These are phyloP conservation scores for Lentinula sp. DNA, from an alignment of 768 basidiomycete genomes.

Conservation along the genomic window DNA sequence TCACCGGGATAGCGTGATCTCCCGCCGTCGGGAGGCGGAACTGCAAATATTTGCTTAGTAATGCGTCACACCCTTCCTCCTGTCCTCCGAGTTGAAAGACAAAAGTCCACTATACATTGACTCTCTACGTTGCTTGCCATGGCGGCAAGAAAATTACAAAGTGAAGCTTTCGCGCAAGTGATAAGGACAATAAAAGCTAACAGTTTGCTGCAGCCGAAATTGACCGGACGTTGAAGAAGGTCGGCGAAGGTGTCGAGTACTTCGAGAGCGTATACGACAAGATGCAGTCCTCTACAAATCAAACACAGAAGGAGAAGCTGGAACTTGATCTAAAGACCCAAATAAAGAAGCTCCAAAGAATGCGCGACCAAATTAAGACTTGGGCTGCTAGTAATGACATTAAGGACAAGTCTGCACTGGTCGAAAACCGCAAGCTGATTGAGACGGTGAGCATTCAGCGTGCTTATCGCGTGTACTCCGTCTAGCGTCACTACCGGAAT, in stretches of 20 bases:
- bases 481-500: constrained; percentile 15
- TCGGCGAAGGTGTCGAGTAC: constrained; percentile 89
- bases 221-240: constrained; percentile 97
- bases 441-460: constrained; percentile 76
- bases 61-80: not conserved
- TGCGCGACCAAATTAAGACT: constrained; percentile 86
- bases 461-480: constrained; percentile 12
- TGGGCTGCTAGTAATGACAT: constrained; percentile 98
- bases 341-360: constrained; percentile 89
- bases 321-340: constrained; percentile 95
- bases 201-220: constrained; percentile 75
- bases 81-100: not conserved
- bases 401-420: constrained; percentile 90
- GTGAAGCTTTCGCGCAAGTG: constrained; percentile 28
- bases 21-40: not conserved
- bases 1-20: too few species aligned
- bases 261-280: constrained; percentile 97
- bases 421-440: constrained; percentile 93
- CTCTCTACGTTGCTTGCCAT: constrained; percentile 36
- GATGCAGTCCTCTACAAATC: constrained; percentile 93
- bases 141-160: constrained; percentile 90
- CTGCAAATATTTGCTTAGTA: not conserved
- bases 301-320: constrained; percentile 98
- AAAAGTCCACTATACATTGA: not conserved
- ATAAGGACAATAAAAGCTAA: not conserved